Evolutionary conservation across 805 yeast species (phyloP).

Genomic region (Ogataea haglerorum): DNA sequence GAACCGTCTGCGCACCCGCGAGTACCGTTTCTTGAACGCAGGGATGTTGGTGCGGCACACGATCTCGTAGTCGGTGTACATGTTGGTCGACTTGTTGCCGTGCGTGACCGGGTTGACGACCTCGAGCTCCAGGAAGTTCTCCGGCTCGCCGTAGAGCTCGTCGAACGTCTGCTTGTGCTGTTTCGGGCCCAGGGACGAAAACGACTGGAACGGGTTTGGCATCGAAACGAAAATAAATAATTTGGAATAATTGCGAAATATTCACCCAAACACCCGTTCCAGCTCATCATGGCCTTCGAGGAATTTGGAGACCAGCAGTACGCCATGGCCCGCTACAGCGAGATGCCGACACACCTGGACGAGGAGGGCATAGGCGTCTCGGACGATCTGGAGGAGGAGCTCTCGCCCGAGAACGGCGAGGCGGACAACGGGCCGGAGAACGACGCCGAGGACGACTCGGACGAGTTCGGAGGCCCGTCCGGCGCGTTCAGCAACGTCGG

Average conservation of each 20-base stretch:
- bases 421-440: slow-evolving; percentile 34
- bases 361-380: slow-evolving; percentile 19
- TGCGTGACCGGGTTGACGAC: slow-evolving; percentile 81
- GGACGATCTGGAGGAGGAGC: slow-evolving; percentile 31
- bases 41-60: slow-evolving; percentile 90
- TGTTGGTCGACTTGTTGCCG: slow-evolving; percentile 45
- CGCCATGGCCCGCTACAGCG: slow-evolving; percentile 12
- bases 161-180: slow-evolving; percentile 59
- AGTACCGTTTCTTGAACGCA: slow-evolving; percentile 61
- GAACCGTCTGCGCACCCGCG: slow-evolving; percentile 79
- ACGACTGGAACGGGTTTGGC: slow-evolving; percentile 33
- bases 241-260: not conserved
- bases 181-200: slow-evolving; percentile 24
- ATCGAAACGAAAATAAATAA: not conserved
- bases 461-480: slow-evolving; percentile 34
- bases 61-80: slow-evolving; percentile 91
- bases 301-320: slow-evolving; percentile 16
- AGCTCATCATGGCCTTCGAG: slow-evolving; percentile 18
- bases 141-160: slow-evolving; percentile 91
- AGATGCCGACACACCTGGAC: slow-evolving; percentile 13
- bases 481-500: slow-evolving; percentile 71
- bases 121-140: slow-evolving; percentile 88
- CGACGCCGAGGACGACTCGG: slow-evolving; percentile 37
- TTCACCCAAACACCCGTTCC: slow-evolving; percentile 2
- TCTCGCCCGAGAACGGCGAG: slow-evolving; percentile 26